Evolutionary conservation across 441 rosid species (phyloP), one percentile per base, ranked within the genome.

Genomic region (Gossypium gossypioides): DNA sequence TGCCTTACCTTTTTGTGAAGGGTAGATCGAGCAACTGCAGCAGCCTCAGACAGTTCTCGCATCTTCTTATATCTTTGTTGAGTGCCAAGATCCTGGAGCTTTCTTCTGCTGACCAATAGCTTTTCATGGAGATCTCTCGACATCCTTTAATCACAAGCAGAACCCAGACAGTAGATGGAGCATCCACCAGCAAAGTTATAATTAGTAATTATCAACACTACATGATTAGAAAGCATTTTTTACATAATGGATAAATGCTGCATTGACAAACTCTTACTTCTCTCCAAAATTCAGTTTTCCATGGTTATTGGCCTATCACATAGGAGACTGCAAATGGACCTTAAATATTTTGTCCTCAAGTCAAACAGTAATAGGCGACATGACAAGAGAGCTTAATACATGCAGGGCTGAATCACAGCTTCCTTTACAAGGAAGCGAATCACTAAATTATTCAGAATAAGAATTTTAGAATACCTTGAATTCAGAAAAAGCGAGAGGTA

Each of bases 1-100:
- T 89, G 87, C 74, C 75, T 84, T 56, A 78, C 85, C 83, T 82
- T 86, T 82, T 86, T 90, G 82, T 85, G 88, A 78, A 92, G 82
- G 22, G 75, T 25, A 37, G 96, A 90, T 29, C 89, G 88, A 29
- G 96, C 87, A 61, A 60, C 64, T 10, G 86, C 77, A 21, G 93
- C 94, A 80, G 85, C 86, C 78, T 87, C 86, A 71, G 82, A 75
- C 61, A 92, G 67, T 82, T 86, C 86, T 79, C 73, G 80, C 82
- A 80, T 74, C 81, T 83, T 84, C 81, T 68, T 79, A 75, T 77
- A 77, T 76, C 86, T 84, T 72, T 79, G 87, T 57, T 67, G 74
- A 10, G 74, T 71, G 54, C 82, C 75, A 75, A 90, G 93, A 42
- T 87, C 89, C 71, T 73, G 74, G 18, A 91, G 82, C 74, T 85